These are phyloP conservation scores for Amanita muscaria DNA, from an alignment of 768 basidiomycete species.

Conservation along the genomic window DNA sequence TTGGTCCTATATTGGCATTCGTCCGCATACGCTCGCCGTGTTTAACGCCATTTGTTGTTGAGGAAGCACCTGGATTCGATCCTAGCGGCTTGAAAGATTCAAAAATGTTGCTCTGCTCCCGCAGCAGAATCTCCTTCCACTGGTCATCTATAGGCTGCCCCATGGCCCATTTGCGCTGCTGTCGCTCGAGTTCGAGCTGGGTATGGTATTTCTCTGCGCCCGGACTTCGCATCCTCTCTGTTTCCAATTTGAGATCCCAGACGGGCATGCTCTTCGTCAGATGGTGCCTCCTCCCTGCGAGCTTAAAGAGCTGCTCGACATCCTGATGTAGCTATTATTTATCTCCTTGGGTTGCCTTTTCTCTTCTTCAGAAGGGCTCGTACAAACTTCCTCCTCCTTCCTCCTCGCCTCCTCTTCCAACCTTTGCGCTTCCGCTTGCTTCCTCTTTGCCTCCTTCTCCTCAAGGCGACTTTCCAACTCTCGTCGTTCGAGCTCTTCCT, in stretches of 20 bases:
- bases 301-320: constrained; percentile 1
- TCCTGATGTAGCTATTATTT: constrained; percentile 7
- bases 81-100: constrained; percentile 4
- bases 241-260: constrained; percentile 4
- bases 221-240: constrained; percentile 2
- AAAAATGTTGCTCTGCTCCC: constrained; percentile 7
- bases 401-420: neutral
- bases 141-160: constrained; percentile 4
- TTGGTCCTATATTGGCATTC: too few species aligned
- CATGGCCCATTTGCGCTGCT: constrained; percentile 7
- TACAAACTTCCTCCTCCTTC: neutral
- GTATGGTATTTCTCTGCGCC: constrained; percentile 6
- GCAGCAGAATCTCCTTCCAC: constrained; percentile 6
- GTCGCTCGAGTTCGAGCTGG: constrained; percentile 7
- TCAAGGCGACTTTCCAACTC: too few species aligned
- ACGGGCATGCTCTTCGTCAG: constrained; percentile 3
- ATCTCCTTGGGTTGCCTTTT: constrained; percentile 8
- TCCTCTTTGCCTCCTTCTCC: too few species aligned
- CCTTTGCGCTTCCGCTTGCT: too few species aligned
- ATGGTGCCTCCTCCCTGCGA: constrained; percentile 1
- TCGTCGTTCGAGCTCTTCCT: constrained; percentile 22
- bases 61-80: neutral
- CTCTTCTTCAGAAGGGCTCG: constrained; percentile 3
- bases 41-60: too few species aligned
- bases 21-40: too few species aligned